Base-by-base conservation (phyloP, 441 rosid genomes). In the Corymbia calophylla region DNA sequence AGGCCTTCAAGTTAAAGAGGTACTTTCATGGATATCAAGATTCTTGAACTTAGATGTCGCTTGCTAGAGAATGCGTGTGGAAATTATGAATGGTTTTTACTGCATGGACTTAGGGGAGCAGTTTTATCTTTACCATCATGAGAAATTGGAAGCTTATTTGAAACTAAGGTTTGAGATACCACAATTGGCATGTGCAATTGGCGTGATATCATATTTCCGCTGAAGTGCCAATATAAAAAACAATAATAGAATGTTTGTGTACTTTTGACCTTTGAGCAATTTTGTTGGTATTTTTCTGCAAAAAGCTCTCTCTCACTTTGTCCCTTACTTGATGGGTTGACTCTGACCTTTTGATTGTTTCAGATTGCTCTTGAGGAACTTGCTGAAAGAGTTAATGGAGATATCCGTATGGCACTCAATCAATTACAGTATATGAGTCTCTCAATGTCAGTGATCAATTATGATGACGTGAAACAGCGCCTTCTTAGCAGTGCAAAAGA, bases 391-490 rank as follows among this genome's bases (percentile, higher is more conserved):
- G 98, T 94, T 88, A 95, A 98, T 93, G 99, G 99, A 90, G 99
- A 98, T 91, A 93, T 98, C 91, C 99, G 99, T 19, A 93, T 97
- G 98, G 99, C 99, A 84, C 84, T 98, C 89, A 98, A 98, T 92
- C 99, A 96, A 91, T 94, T 98, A 91, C 97, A 97, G 77, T 98
- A 98, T 93, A 98, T 96, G 99, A 96, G 99, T 91, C 95, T 97
- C 90, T 97, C 99, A 91, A 93, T 95, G 98, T 94, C 98, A 53
- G 93, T 91, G 73, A 96, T 98, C 87, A 95, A 97, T 90, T 98
- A 95, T 91, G 97, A 97, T 93, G 99, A 98, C 92, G 93, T 98
- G 91, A 95, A 97, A 94, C 95, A 95, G 87, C 98, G 98, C 89
- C 97, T 98, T 92, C 94, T 95, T 89, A 94, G 95, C 93, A 94